Conservation (phyloP, 2,329 filamentous ascomycete species). For the Fusarium verticillioides region DNA sequence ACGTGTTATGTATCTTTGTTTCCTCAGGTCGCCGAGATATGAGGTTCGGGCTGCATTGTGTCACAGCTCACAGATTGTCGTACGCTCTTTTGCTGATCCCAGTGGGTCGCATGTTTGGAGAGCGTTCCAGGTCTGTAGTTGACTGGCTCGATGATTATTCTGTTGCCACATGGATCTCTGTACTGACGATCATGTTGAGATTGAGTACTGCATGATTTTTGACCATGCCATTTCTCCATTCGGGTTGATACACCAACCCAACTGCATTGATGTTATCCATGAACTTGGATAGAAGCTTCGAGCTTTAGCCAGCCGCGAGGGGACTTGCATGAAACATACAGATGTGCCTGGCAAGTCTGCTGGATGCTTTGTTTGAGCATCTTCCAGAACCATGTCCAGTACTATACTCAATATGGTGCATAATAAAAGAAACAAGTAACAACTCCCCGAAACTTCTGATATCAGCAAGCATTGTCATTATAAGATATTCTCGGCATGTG, state of each 20-base stretch:
- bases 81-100: constrained; percentile 12
- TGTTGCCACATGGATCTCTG: not conserved
- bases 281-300: not conserved
- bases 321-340: constrained; percentile 1
- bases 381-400: not conserved
- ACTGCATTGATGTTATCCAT: not conserved
- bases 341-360: not conserved
- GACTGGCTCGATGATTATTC: not conserved
- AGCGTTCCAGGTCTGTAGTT: not conserved
- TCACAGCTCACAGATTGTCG: not conserved
- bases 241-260: not conserved
- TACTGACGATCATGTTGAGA: constrained; percentile 8
- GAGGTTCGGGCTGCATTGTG: not conserved
- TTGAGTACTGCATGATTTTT: not conserved
- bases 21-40: not conserved
- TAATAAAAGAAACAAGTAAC: not conserved
- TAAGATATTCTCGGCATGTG: not conserved
- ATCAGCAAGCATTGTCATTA: not conserved
- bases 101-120: constrained; percentile 5
- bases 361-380: not conserved
- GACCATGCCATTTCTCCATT: not conserved
- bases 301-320: not conserved
- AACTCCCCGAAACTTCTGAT: not conserved
- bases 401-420: not conserved
- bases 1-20: not conserved